Base-by-base conservation (phyloP, 2,329 filamentous ascomycete species). In the Trichoderma afroharzianum region DNA sequence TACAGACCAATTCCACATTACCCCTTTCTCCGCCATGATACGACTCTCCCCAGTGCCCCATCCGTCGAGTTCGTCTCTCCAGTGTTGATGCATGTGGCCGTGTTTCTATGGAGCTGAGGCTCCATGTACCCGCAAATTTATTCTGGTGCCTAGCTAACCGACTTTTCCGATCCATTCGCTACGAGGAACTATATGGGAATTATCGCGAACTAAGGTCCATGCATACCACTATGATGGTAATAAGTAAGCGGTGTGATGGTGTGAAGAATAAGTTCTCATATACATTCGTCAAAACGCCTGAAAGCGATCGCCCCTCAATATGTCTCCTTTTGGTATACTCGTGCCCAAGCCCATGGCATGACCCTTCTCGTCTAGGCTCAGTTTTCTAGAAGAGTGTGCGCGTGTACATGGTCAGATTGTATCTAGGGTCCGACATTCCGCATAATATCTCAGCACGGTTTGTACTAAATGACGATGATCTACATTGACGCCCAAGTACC, bases 111-210 rank as follows among this genome's bases (percentile, higher is more conserved):
- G 66, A 59, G 55, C 33, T 43, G 33, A 58, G 39, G 9, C 53
- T 61, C 28, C 58, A 63, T n/a, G 15, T 70, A 28, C 58, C 58
- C 67, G 58, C 67, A 70, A 63, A 55, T 21, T 55, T 63, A 70
- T 70, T 21, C 67, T 62, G 67, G 53, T 70, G 67, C 67, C 67
- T 70, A 70, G 43, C 59, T 53, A 50, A 68, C 66, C 66, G 57
- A 68, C 36, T 32, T 57, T 67, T 58, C 63, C 63, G 63, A 67
- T 33, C 32, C 63, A 67, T 58, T 67, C 21, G 15, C 32, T 39
- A 66, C 30, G 28, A 53, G 21, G 8, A 66, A 33, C 43, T 50
- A 39, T 39, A 12, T 50, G n/a, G 12, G 43, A 50, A 50, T 50
- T n/a, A 21, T 50, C 43, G 43, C 43, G 43, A 26, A 18, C 30